Evolutionary conservation across 345 rosid species (phyloP).

Genomic region (Sonneratia caseolaris): DNA sequence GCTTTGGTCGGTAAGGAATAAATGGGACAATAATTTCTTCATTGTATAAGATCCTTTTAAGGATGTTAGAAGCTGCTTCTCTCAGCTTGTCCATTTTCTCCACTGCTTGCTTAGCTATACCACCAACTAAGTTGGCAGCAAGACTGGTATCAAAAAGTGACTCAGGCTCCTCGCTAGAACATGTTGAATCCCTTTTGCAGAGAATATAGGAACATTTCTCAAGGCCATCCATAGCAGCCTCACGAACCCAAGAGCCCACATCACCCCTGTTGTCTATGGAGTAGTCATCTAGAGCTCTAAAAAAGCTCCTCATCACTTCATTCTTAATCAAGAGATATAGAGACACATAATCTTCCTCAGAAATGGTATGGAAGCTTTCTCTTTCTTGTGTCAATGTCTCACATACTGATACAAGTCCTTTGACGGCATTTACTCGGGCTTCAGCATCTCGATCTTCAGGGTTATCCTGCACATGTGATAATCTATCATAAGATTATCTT

Average conservation of each 20-base stretch:
- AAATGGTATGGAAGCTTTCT: slow-evolving; percentile 15
- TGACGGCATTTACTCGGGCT: slow-evolving; percentile 90
- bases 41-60: slow-evolving; percentile 64
- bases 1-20: slow-evolving; percentile 58
- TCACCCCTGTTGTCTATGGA: slow-evolving; percentile 95
- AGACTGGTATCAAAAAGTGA: slow-evolving; percentile 50
- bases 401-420: slow-evolving; percentile 76
- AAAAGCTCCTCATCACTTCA: slow-evolving; percentile 71
- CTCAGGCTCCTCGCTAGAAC: slow-evolving; percentile 10
- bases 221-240: slow-evolving; percentile 90
- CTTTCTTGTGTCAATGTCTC: slow-evolving; percentile 54
- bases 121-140: slow-evolving; percentile 49
- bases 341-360: slow-evolving; percentile 33
- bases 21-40: slow-evolving; percentile 39
- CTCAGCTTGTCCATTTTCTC: slow-evolving; percentile 94
- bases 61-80: slow-evolving; percentile 78
- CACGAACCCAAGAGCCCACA: slow-evolving; percentile 99
- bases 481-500: slow-evolving; percentile 8
- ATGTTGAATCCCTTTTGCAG: slow-evolving; percentile 23
- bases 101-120: slow-evolving; percentile 74
- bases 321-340: slow-evolving; percentile 55
- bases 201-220: slow-evolving; percentile 75
- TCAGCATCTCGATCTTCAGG: slow-evolving; percentile 94
- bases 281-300: slow-evolving; percentile 84
- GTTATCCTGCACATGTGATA: slow-evolving; percentile 42